A percentile compares a stretch with the other conserved stretches of the same genome.
Conservation (phyloP, 495 filamentous ascomycete species). For the Xylaria sp. region DNA sequence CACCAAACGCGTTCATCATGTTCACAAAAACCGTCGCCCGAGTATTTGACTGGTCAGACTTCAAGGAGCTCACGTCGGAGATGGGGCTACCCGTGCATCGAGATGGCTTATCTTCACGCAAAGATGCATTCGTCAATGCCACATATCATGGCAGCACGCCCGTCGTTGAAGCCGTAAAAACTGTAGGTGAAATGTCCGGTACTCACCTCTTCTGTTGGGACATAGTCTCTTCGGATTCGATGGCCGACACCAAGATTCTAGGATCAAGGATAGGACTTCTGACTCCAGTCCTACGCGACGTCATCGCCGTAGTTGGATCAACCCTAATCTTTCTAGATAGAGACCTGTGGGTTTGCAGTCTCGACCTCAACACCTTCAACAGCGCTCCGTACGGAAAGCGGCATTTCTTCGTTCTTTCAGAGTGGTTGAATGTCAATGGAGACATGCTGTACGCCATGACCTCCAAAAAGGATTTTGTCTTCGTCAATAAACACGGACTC, state of each 20-base stretch:
- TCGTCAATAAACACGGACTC: constrained; percentile 28
- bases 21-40: constrained; percentile 25
- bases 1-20: constrained; percentile 28
- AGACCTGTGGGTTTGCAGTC: constrained; percentile 41
- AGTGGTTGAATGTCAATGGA: constrained; percentile 31
- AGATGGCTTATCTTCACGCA: constrained; percentile 20
- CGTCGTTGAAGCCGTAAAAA: constrained; percentile 14
- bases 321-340: constrained; percentile 38
- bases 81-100: constrained; percentile 12
- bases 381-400: constrained; percentile 21
- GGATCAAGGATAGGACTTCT: constrained; percentile 21
- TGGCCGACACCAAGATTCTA: constrained; percentile 18
- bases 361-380: constrained; percentile 27
- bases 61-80: constrained; percentile 27
- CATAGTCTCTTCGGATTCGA: constrained; percentile 26
- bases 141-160: constrained; percentile 30
- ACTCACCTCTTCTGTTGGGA: constrained; percentile 14
- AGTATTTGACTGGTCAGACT: constrained; percentile 35
- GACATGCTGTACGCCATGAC: constrained; percentile 14
- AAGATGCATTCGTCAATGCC: constrained; percentile 1
- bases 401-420: constrained; percentile 40
- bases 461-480: constrained; percentile 29
- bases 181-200: constrained; percentile 8
- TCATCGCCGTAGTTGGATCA: constrained; percentile 30
- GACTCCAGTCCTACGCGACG: neutral